These are phyloP conservation scores for Tetratostichococcus sp. DNA, from an alignment of 139 green algal genomes.

Conservation along the genomic window DNA sequence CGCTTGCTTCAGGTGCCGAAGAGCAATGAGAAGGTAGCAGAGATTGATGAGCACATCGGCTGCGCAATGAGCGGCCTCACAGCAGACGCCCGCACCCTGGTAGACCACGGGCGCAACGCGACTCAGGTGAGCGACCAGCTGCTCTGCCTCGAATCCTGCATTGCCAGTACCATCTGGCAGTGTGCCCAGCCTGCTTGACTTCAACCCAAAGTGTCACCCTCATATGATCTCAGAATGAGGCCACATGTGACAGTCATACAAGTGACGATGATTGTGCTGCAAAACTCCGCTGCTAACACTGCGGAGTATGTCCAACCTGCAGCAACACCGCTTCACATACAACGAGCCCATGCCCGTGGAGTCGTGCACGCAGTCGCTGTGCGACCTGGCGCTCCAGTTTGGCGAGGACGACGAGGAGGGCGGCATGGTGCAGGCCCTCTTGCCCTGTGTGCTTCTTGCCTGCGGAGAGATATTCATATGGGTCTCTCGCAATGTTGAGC, in stretches of 20 bases:
- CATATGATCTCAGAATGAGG: too few relatives aligned
- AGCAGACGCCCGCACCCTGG: constrained; percentile 92
- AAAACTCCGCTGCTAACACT: too few relatives aligned
- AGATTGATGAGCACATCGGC: constrained; percentile 95
- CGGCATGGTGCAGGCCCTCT: constrained; percentile 55
- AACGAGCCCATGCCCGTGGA: constrained; percentile 97
- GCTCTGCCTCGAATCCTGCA: too few relatives aligned
- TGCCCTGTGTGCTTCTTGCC: too few relatives aligned
- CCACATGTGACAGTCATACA: too few relatives aligned
- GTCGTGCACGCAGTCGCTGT: constrained; percentile 84
- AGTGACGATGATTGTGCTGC: too few relatives aligned
- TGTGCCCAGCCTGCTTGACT: constrained; percentile 21
- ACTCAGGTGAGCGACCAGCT: constrained; percentile 59
- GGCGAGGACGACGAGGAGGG: constrained; percentile 90
- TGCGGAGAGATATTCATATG: too few relatives aligned
- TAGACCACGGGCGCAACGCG: constrained; percentile 94
- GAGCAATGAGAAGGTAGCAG: constrained; percentile 94
- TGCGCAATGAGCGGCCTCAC: constrained; percentile 96
- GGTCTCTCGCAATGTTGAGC: too few relatives aligned
- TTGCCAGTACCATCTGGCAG: too few relatives aligned
- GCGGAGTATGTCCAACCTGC: constrained; percentile 16
- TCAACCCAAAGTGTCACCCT: too few relatives aligned
- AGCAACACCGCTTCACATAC: constrained; percentile 97
- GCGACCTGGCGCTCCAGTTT: constrained; percentile 93
- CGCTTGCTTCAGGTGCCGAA: constrained; percentile 85